These are phyloP conservation scores for Endocladia muricata DNA, from an alignment of 31 red algal genomes.

Conservation along the genomic window DNA sequence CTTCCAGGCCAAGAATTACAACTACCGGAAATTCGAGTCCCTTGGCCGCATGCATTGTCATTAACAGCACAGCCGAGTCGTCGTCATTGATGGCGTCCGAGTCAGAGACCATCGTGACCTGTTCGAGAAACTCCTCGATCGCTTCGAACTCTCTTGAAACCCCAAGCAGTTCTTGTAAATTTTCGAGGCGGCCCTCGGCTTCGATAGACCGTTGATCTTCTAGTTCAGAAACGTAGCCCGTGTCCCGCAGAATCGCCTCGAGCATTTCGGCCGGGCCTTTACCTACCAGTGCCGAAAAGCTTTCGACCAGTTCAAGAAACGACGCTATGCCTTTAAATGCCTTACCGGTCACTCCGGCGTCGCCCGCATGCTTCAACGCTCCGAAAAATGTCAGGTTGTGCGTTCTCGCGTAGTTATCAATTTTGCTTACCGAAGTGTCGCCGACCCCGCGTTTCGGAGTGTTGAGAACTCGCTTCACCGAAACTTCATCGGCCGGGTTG, in stretches of 20 bases:
- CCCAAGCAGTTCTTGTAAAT: too few species aligned
- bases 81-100: background rate
- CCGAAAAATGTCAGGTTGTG: background rate
- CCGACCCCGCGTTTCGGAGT: conserved; percentile 21
- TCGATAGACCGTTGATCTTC: too few species aligned
- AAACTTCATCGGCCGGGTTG: background rate
- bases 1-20: conserved; percentile 18
- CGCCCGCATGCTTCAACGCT: background rate
- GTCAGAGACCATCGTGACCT: conserved; percentile 9
- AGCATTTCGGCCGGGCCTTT: too few species aligned
- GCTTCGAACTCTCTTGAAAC: background rate
- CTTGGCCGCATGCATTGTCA: conserved; percentile 49
- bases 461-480: conserved; percentile 20
- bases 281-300: too few species aligned
- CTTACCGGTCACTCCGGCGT: too few species aligned
- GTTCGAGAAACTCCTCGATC: conserved; percentile 20
- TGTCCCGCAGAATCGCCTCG: too few species aligned
- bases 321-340: too few species aligned
- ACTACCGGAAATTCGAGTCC: conserved; percentile 50
- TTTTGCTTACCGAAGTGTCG: background rate
- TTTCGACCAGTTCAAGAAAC: too few species aligned
- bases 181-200: too few species aligned
- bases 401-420: background rate
- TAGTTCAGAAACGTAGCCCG: too few species aligned
- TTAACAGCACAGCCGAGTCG: background rate